Conservation (phyloP, 768 basidiomycete genomes). For the Tricholomella constricta region DNA sequence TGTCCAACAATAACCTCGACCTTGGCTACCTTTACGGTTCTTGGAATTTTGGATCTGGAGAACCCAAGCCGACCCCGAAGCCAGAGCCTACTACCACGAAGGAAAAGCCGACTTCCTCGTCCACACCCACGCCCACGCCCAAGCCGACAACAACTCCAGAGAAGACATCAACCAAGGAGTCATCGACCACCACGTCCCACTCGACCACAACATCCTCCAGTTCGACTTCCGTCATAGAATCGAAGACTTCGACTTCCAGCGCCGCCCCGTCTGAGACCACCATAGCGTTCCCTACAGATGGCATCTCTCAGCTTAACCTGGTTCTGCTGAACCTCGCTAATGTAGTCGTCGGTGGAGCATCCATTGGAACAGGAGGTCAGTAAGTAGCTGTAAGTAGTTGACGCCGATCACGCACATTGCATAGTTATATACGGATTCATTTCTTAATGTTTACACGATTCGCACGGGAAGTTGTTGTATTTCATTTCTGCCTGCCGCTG, state of each 20-base stretch:
- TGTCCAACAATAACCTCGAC: slow-evolving; percentile 26
- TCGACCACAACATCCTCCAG: slow-evolving; percentile 4
- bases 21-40: slow-evolving; percentile 47
- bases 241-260: slow-evolving; percentile 7
- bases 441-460: too few species aligned
- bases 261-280: slow-evolving; percentile 11
- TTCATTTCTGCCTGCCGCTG: not conserved
- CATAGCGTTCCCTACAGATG: slow-evolving; percentile 14
- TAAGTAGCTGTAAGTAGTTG: too few species aligned
- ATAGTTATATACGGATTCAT: too few species aligned
- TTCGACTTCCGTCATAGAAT: slow-evolving; percentile 7
- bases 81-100: slow-evolving; percentile 24
- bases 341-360: slow-evolving; percentile 15
- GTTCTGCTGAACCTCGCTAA: slow-evolving; percentile 14
- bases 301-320: slow-evolving; percentile 14
- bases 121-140: slow-evolving; percentile 15
- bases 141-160: slow-evolving; percentile 11
- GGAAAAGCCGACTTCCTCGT: slow-evolving; percentile 18
- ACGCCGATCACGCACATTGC: too few species aligned
- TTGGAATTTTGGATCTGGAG: slow-evolving; percentile 41
- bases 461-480: not conserved
- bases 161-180: slow-evolving; percentile 8
- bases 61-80: slow-evolving; percentile 17
- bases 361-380: too few species aligned
- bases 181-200: not conserved